phyloP scores from a whole-genome alignment of 169 alveolate genomes.

The Plasmodium vinckei region DNA sequence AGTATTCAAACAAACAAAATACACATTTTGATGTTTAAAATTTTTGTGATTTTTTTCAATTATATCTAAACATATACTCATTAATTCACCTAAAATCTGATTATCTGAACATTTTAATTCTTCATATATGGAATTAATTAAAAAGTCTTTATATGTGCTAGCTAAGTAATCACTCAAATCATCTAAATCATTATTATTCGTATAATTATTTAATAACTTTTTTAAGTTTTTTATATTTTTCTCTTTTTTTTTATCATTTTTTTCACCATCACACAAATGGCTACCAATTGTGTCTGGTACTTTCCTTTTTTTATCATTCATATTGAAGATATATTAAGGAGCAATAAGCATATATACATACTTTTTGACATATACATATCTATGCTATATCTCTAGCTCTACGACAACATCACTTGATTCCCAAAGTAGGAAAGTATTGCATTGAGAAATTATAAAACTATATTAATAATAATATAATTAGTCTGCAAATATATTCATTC shows the following conservation, averaged over 20 bases:
- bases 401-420: background rate
- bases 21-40: constrained; percentile 39
- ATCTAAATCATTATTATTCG: constrained; percentile 19
- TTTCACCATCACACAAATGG: background rate
- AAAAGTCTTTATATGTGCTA: constrained; percentile 45
- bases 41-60: constrained; percentile 41
- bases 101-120: constrained; percentile 29
- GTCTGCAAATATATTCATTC: too few relatives aligned
- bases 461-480: too few relatives aligned
- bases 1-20: constrained; percentile 58
- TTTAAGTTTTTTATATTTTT: constrained; percentile 33
- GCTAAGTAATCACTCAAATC: constrained; percentile 62
- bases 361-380: background rate
- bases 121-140: constrained; percentile 42
- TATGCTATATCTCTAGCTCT: background rate
- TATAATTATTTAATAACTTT: constrained; percentile 35
- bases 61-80: constrained; percentile 45
- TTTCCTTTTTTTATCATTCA: constrained; percentile 36
- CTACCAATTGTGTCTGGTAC: constrained; percentile 1
- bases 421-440: too few relatives aligned
- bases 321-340: constrained; percentile 4
- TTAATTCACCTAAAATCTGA: constrained; percentile 1
- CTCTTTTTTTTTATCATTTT: constrained; percentile 1
- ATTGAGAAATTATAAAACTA: too few relatives aligned
- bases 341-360: background rate